Evolutionary conservation across 306 rosid genomes (phyloP).

Genomic region (apple (Malus domestica)): ASM211411v1 NC_041800.1:17477001-17477500

Average conservation of each 20-base stretch:
- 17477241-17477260: slow-evolving; percentile 10
- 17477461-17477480: slow-evolving; percentile 1
- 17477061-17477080: no score
- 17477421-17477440: slow-evolving; percentile 13
- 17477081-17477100: no score
- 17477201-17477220: slow-evolving; percentile 69
- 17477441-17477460: background rate
- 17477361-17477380: background rate
- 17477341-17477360: slow-evolving; percentile 8
- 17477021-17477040: no score
- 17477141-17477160: background rate
- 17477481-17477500: slow-evolving; percentile 27
- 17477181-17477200: slow-evolving; percentile 50
- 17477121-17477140: background rate
- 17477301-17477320: background rate
- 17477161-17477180: slow-evolving; percentile 64
- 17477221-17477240: slow-evolving; percentile 30
- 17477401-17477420: slow-evolving; percentile 16
- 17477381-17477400: slow-evolving; percentile 12
- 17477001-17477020: no score
- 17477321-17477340: slow-evolving; percentile 6
- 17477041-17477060: no score
- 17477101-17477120: no score
- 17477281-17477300: background rate
- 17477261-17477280: background rate